A percentile compares a stretch with the other conserved stretches of the same genome.
Evolutionary conservation across 148 eudicot species (phyloP).

Genomic region (Rheum nobile): DNA sequence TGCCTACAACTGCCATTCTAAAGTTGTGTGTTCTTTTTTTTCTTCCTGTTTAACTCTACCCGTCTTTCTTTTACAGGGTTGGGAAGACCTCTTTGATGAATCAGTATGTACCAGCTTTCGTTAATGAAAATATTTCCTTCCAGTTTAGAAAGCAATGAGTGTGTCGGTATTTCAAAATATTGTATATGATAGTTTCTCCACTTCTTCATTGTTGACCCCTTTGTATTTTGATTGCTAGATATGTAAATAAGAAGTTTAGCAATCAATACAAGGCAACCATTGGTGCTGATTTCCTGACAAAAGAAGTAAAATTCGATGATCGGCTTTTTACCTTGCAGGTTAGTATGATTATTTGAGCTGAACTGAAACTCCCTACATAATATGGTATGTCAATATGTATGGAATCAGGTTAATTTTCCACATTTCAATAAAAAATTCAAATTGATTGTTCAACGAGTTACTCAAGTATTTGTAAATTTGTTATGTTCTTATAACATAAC

Average conservation of each 20-base stretch:
- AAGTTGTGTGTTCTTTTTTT: background rate
- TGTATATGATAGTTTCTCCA: background rate
- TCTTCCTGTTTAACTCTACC: background rate
- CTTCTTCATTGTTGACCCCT: background rate
- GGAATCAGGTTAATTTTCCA: background rate
- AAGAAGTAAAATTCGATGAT: constrained; percentile 94
- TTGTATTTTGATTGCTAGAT: constrained; percentile 29
- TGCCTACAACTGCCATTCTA: background rate
- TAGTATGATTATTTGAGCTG: background rate
- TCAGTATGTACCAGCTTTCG: constrained; percentile 57
- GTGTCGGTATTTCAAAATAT: background rate
- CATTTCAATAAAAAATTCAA: background rate
- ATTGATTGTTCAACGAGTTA: background rate
- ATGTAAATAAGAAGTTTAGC: constrained; percentile 90
- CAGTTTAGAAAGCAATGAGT: background rate
- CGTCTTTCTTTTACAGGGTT: constrained; percentile 51
- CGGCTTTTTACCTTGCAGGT: constrained; percentile 96
- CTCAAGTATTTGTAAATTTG: background rate
- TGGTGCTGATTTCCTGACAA: constrained; percentile 95
- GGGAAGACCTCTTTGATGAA: constrained; percentile 98
- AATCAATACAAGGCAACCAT: constrained; percentile 95
- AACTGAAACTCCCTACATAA: background rate
- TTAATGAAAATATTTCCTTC: background rate
- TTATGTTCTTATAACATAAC: background rate
- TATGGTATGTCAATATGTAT: background rate